Evolutionary conservation across 495 filamentous ascomycete species (phyloP).

Genomic region (Hypoxylon lienhwacheense): DNA sequence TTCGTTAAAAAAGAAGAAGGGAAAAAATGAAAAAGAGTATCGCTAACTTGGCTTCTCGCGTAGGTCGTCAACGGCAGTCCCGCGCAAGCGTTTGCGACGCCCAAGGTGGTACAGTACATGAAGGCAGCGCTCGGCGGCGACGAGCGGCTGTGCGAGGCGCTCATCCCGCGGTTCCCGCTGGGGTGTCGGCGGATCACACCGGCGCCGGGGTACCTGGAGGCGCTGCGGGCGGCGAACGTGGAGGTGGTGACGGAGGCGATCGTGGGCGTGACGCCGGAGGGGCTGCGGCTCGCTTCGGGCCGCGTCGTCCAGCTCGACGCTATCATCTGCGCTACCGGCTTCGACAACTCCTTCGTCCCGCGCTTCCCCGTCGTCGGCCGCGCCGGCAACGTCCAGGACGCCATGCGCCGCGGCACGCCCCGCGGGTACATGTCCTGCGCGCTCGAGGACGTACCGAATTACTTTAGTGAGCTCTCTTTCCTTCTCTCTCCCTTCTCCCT

Average conservation of each 20-base stretch:
- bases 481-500: neutral
- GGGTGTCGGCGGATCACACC: conserved; percentile 70
- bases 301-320: conserved; percentile 59
- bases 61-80: conserved; percentile 44
- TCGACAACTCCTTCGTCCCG: conserved; percentile 62
- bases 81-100: conserved; percentile 27
- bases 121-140: conserved; percentile 33
- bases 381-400: conserved; percentile 52
- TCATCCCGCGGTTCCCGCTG: conserved; percentile 67
- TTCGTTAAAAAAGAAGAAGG: conserved; percentile 1
- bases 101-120: conserved; percentile 38
- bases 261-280: conserved; percentile 57
- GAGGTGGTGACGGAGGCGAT: conserved; percentile 61
- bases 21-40: too few relatives aligned
- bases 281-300: conserved; percentile 61
- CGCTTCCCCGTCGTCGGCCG: conserved; percentile 62
- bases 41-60: conserved; percentile 30
- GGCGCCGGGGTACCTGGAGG: conserved; percentile 66
- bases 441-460: conserved; percentile 49
- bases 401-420: conserved; percentile 41
- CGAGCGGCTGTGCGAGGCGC: conserved; percentile 46
- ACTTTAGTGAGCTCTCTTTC: conserved; percentile 46
- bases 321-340: conserved; percentile 73
- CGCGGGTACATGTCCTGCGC: conserved; percentile 53
- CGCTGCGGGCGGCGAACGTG: conserved; percentile 63